Conservation (phyloP, 2,329 filamentous ascomycete species). For the Claviceps arundinis region DNA sequence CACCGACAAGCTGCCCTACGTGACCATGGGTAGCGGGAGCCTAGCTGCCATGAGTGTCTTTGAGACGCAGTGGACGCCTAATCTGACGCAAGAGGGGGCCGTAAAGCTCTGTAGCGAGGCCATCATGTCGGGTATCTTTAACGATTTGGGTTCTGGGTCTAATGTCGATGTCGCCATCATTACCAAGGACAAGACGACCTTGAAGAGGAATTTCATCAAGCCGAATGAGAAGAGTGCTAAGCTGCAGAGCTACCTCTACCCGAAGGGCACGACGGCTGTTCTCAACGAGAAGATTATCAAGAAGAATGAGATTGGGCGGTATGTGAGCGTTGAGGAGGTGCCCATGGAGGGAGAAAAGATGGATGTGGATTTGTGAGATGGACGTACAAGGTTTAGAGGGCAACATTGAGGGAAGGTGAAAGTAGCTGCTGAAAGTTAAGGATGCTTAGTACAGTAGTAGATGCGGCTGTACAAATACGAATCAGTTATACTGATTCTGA, state of each 20-base stretch:
- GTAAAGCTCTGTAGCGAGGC: constrained; percentile 72
- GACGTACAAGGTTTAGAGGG: no score
- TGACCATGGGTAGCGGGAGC: constrained; percentile 96
- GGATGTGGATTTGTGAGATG: constrained; percentile 47
- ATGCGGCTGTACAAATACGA: no score
- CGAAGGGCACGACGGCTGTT: constrained; percentile 83
- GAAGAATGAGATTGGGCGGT: constrained; percentile 87
- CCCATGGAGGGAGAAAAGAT: constrained; percentile 56
- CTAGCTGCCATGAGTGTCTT: constrained; percentile 97
- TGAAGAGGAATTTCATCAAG: constrained; percentile 84
- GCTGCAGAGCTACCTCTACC: constrained; percentile 85
- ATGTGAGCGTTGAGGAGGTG: constrained; percentile 81
- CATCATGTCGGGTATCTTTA: constrained; percentile 95
- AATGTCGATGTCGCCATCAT: constrained; percentile 97
- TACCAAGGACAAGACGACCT: constrained; percentile 83
- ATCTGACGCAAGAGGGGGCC: constrained; percentile 67
- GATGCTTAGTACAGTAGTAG: no score
- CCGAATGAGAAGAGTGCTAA: constrained; percentile 87
- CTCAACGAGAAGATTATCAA: constrained; percentile 93
- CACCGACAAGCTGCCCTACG: constrained; percentile 97
- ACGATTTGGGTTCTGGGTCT: constrained; percentile 90
- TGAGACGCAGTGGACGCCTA: constrained; percentile 84
- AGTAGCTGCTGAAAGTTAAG: no score
- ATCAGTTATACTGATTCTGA: no score
- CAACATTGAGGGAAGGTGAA: no score